Conservation (phyloP, 805 yeast genomes). For the Schwanniomyces yamadae region DNA sequence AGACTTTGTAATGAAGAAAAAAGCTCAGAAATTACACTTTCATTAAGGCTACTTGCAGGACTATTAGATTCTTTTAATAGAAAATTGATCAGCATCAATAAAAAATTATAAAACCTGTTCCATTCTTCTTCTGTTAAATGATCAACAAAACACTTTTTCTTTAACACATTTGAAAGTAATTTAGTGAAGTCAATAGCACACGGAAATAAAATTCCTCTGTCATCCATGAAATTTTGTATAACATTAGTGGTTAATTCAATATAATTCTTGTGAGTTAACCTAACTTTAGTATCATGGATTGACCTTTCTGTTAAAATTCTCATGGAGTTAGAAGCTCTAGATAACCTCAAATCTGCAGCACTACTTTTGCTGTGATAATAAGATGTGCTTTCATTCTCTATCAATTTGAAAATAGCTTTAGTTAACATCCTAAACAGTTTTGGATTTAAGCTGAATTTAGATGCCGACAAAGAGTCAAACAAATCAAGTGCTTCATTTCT, state of each 20-base stretch:
- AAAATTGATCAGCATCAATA: conserved; percentile 16
- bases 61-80: conserved; percentile 10
- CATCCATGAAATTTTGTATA: conserved; percentile 16
- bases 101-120: conserved; percentile 22
- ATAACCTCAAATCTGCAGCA: conserved; percentile 27
- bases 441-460: conserved; percentile 17
- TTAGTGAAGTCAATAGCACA: conserved; percentile 25
- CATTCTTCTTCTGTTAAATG: conserved; percentile 31
- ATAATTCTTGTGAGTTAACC: conserved; percentile 23
- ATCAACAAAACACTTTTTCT: conserved; percentile 25
- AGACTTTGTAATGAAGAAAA: conserved; percentile 17
- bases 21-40: conserved; percentile 21
- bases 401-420: conserved; percentile 23
- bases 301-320: conserved; percentile 22
- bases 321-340: conserved; percentile 31
- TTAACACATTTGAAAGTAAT: conserved; percentile 19
- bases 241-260: conserved; percentile 17
- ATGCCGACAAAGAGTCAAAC: conserved; percentile 18
- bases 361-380: conserved; percentile 21
- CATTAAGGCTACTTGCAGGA: conserved; percentile 10
- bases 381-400: conserved; percentile 36
- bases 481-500: conserved; percentile 48
- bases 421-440: conserved; percentile 23
- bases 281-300: conserved; percentile 9
- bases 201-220: conserved; percentile 16